Evolutionary conservation across 1,139 yeast species (phyloP), one percentile per base, ranked within the genome.

Genomic region (Saccharomyces hybrid): DNA sequence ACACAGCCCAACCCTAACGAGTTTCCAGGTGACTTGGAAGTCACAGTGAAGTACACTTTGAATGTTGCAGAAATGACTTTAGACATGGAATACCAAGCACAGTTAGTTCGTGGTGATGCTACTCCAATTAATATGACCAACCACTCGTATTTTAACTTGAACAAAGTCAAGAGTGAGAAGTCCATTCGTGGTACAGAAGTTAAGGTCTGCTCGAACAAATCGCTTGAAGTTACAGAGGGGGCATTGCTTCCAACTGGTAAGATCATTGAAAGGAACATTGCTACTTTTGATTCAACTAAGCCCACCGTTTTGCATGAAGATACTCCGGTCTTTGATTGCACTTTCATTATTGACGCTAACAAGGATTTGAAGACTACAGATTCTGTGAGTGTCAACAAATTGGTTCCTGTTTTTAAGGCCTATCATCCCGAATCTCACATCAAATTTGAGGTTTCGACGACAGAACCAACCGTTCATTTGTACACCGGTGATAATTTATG

Each of bases 401-500:
- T 80, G 57, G 66, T 64, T 48, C 63, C 70, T 29, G 69, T 78
- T 23, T 71, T 77, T 38, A 76, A 74, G 60, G 78, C 81, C 13
- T 68, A 70, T 23, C 77, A 78, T 61, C 79, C 82, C 13, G 69
- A 69, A n/a, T 69, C 82, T 6, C 65, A 70, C 13, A 64, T 76
- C 49, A 71, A 73, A 47, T 63, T 83, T 47, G 66, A 66, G 7
- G 77, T 79, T 16, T 65, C 70, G 23, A 73, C 86, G 9, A 83
- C 88, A 2, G 88, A 83, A 58, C 88, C 88, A 2, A 73, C 81
- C 2, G 82, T 81, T 73, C 88, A 83, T 66, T 73, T 83, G 53
- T 83, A 83, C 67, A 81, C 87, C 29, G 86, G 86, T 23, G 82
- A 79, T 58, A 72, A 72, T 49, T 73, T 77, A 52, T 62, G 75